A percentile compares a stretch with the other conserved stretches of the same genome.
Evolutionary conservation across 768 basidiomycete genomes (phyloP).

Genomic region (Agaricus sinodeliciosus): DNA sequence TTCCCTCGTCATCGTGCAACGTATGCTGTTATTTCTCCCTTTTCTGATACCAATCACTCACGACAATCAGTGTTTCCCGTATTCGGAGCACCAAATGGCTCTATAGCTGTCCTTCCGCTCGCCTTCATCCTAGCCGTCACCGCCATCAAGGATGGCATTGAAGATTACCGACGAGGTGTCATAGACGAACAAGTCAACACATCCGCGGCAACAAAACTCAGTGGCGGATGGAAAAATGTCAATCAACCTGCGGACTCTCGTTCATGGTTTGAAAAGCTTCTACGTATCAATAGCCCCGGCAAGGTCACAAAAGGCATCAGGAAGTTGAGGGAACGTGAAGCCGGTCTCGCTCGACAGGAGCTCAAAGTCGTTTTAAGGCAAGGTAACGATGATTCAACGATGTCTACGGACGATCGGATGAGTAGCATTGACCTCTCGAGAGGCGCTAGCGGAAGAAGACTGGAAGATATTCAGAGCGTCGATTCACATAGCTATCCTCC

Average conservation of each 20-base stretch:
- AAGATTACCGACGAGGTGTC: slow-evolving; percentile 86
- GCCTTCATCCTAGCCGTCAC: slow-evolving; percentile 85
- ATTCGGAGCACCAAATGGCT: slow-evolving; percentile 82
- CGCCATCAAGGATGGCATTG: slow-evolving; percentile 91
- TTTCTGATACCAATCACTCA: slow-evolving; percentile 1
- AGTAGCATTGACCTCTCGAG: slow-evolving; percentile 35
- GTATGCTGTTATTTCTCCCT: slow-evolving; percentile 30
- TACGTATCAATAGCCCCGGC: slow-evolving; percentile 65
- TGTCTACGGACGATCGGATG: slow-evolving; percentile 30
- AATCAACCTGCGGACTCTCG: slow-evolving; percentile 80
- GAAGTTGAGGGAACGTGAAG: slow-evolving; percentile 79
- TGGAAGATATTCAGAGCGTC: slow-evolving; percentile 66
- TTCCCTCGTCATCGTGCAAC: slow-evolving; percentile 71
- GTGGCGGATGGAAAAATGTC: slow-evolving; percentile 78
- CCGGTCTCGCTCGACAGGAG: slow-evolving; percentile 47
- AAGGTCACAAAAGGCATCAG: slow-evolving; percentile 80
- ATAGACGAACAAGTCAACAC: slow-evolving; percentile 95
- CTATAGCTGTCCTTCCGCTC: slow-evolving; percentile 79
- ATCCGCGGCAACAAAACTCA: slow-evolving; percentile 85
- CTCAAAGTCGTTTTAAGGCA: slow-evolving; percentile 58
- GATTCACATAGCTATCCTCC: slow-evolving; percentile 66
- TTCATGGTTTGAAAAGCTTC: slow-evolving; percentile 65
- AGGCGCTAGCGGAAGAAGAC: slow-evolving; percentile 41
- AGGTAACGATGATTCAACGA: slow-evolving; percentile 36
- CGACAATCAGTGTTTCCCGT: slow-evolving; percentile 67